These are phyloP conservation scores for Geranomyces variabilis DNA, from an alignment of 192 early-diverging fungal species.

Conservation along the genomic window DNA sequence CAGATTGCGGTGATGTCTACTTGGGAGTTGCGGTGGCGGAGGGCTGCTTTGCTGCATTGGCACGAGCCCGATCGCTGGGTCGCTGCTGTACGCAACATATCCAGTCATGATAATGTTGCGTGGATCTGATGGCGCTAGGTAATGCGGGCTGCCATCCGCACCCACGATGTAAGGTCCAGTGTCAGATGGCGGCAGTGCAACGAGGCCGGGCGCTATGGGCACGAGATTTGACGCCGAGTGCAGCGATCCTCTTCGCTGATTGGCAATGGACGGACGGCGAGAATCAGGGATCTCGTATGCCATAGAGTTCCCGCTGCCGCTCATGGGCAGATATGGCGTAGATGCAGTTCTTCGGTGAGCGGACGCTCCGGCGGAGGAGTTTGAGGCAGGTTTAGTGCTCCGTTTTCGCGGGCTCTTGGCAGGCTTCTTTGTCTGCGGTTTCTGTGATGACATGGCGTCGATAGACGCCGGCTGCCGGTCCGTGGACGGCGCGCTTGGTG, in stretches of 20 bases:
- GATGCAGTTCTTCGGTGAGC: constrained; percentile 3
- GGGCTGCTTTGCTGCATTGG: constrained; percentile 1
- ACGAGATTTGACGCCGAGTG: neutral
- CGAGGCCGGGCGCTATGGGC: neutral
- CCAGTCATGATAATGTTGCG: neutral
- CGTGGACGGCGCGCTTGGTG: neutral
- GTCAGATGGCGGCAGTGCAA: neutral
- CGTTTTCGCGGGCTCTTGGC: neutral
- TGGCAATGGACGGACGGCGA: neutral
- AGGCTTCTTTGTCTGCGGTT: neutral
- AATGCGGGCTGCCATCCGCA: neutral
- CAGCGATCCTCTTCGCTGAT: constrained; percentile 4
- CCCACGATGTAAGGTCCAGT: neutral
- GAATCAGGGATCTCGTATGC: neutral
- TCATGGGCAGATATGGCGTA: neutral
- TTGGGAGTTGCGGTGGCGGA: neutral
- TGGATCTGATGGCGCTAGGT: neutral
- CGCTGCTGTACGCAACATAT: constrained; percentile 3
- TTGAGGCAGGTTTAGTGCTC: neutral
- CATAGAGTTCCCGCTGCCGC: neutral
- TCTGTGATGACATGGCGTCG: neutral
- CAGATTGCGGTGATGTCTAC: neutral
- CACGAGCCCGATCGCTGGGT: neutral
- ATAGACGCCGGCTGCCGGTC: neutral
- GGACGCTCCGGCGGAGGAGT: neutral